Evolutionary conservation across 139 green algal species (phyloP).

Genomic region (Ettlia oleoabundans): DNA sequence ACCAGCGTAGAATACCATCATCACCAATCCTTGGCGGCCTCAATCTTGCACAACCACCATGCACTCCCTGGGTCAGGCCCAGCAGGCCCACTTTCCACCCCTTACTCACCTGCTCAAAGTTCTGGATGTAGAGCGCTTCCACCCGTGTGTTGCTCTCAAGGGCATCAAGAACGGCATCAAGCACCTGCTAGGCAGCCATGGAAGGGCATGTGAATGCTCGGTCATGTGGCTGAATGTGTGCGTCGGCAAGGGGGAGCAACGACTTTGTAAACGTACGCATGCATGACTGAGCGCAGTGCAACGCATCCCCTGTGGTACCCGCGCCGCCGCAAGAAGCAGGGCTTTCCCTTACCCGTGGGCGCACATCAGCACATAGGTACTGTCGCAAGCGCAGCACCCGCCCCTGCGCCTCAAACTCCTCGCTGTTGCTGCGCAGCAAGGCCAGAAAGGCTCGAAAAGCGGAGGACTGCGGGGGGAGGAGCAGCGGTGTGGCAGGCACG

Average conservation of each 20-base stretch:
- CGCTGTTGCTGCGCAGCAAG: conserved; percentile 46
- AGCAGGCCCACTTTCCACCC: neutral
- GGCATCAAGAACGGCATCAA: conserved; percentile 67
- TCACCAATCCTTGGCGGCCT: neutral
- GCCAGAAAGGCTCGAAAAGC: conserved; percentile 41
- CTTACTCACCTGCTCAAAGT: conserved; percentile 43
- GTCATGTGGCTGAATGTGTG: too few relatives aligned
- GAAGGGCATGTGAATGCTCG: neutral
- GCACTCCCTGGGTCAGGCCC: neutral
- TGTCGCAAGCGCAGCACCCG: conserved; percentile 68
- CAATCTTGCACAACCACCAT: neutral
- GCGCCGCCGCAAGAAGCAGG: neutral
- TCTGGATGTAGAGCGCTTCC: conserved; percentile 77
- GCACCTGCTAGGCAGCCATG: conserved; percentile 1
- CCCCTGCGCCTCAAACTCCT: conserved; percentile 55
- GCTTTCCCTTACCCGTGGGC: neutral
- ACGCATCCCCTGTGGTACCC: neutral
- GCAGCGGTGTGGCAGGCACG: neutral
- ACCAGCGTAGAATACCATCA: too few relatives aligned
- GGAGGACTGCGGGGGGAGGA: neutral
- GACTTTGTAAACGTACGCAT: too few relatives aligned
- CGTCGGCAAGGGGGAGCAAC: too few relatives aligned
- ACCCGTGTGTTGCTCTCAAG: conserved; percentile 63
- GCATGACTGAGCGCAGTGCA: too few relatives aligned
- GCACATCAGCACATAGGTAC: conserved; percentile 46